phyloP scores from a whole-genome alignment of 495 filamentous ascomycete genomes.

The Pseudoneurospora amorphoporcata region DNA sequence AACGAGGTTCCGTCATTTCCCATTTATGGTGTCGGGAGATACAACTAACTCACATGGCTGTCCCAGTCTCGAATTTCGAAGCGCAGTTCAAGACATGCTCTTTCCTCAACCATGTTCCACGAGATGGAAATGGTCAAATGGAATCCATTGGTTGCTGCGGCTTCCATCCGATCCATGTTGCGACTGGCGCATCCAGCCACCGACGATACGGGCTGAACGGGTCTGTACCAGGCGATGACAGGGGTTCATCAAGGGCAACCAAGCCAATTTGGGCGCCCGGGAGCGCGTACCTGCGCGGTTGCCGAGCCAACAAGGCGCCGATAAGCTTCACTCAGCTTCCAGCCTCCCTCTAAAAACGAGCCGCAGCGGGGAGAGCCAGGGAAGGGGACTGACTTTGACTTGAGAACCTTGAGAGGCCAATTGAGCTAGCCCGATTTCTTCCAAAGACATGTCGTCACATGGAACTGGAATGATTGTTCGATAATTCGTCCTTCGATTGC shows the following conservation, averaged over 20 bases:
- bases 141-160: neutral
- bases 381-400: neutral
- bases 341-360: neutral
- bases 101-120: neutral
- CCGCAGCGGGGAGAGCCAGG: neutral
- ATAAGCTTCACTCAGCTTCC: neutral
- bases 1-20: neutral
- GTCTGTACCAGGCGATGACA: neutral
- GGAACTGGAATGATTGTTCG: neutral
- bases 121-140: neutral
- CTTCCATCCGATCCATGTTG: neutral
- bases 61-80: neutral
- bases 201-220: neutral
- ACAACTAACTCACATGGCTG: neutral
- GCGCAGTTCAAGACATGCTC: neutral
- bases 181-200: neutral
- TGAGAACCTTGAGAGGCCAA: neutral
- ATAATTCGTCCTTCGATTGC: neutral
- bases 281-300: conserved; percentile 1
- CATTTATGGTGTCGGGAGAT: neutral
- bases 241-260: neutral
- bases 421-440: neutral
- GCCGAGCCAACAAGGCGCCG: conserved; percentile 4
- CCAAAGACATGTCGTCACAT: neutral
- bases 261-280: neutral